These are phyloP conservation scores for Jaminaea rosea DNA, from an alignment of 1,284 basidiomycete species.

Conservation along the genomic window DNA sequence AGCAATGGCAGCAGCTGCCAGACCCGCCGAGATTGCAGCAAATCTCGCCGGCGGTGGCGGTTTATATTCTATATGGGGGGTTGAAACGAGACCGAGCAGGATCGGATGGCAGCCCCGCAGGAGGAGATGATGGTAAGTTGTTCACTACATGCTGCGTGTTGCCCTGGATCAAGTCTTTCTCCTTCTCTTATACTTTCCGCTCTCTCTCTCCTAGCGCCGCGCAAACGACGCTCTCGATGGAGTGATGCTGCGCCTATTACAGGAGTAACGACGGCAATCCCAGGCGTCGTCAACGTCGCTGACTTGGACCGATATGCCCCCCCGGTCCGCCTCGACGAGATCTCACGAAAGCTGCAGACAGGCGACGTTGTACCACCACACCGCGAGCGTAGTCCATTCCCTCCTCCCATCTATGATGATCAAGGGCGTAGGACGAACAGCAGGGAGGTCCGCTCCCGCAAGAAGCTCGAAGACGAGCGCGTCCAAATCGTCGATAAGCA, in stretches of 20 bases:
- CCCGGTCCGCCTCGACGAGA: constrained; percentile 72
- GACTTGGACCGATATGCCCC: constrained; percentile 45
- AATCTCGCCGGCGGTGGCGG: not conserved
- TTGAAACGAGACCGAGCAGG: too few species aligned
- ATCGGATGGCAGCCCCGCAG: too few species aligned
- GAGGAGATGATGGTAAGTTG: not conserved
- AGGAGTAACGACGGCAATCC: constrained; percentile 37
- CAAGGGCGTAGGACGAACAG: constrained; percentile 97
- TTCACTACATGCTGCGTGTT: too few species aligned
- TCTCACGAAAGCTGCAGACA: constrained; percentile 81
- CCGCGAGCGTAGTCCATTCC: constrained; percentile 84
- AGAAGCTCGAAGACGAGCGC: constrained; percentile 95
- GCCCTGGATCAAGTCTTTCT: not conserved
- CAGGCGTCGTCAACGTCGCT: constrained; percentile 28
- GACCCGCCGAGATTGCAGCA: not conserved
- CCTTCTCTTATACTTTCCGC: not conserved
- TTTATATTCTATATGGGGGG: too few species aligned
- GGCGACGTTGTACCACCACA: constrained; percentile 96
- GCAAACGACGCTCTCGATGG: constrained; percentile 44
- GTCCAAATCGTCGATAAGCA: constrained; percentile 85
- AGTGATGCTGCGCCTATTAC: constrained; percentile 33
- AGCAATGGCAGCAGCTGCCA: constrained; percentile 4
- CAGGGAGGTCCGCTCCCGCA: constrained; percentile 91
- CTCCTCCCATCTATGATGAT: constrained; percentile 90
- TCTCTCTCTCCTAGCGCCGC: constrained; percentile 12